phyloP scores from a whole-genome alignment of 345 rosid species.

The Eucalyptus grandis region DNA sequence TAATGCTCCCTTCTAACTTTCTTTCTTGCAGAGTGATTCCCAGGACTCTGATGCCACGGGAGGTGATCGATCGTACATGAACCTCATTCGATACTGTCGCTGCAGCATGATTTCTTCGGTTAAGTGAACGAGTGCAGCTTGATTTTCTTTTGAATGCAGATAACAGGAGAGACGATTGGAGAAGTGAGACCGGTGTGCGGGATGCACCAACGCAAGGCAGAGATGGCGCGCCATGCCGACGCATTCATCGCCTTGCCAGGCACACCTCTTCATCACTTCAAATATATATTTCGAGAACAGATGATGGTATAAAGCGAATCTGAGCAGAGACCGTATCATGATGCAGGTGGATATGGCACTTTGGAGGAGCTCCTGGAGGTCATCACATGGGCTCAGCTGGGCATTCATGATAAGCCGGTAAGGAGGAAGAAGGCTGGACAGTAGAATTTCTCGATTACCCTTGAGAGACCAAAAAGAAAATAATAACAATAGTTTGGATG shows the following conservation, averaged over 20 bases:
- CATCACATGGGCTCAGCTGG: slow-evolving; percentile 77
- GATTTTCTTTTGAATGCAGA: slow-evolving; percentile 6
- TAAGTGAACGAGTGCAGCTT: not conserved
- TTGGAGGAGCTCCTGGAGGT: slow-evolving; percentile 66
- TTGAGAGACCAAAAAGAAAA: not conserved
- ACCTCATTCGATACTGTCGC: not conserved
- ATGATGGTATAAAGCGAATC: not conserved
- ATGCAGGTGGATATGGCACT: slow-evolving; percentile 70
- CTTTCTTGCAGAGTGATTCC: slow-evolving; percentile 35
- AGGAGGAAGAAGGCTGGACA: not conserved
- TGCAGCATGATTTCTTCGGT: not conserved
- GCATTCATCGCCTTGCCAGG: slow-evolving; percentile 76
- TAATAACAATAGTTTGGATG: not conserved
- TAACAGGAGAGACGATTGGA: slow-evolving; percentile 58
- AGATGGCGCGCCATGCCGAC: slow-evolving; percentile 81
- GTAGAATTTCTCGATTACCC: not conserved
- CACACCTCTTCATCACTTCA: not conserved
- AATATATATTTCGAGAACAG: not conserved
- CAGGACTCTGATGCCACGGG: slow-evolving; percentile 48
- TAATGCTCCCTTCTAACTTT: not conserved
- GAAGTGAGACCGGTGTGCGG: slow-evolving; percentile 62
- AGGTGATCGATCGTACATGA: slow-evolving; percentile 16
- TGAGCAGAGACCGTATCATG: not conserved
- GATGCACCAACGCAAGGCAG: slow-evolving; percentile 79
- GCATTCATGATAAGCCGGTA: slow-evolving; percentile 74